A percentile compares a stretch with the other conserved stretches of the same genome.
Conservation (phyloP, 75 land plant genomes). For the Gnetum montanum region DNA sequence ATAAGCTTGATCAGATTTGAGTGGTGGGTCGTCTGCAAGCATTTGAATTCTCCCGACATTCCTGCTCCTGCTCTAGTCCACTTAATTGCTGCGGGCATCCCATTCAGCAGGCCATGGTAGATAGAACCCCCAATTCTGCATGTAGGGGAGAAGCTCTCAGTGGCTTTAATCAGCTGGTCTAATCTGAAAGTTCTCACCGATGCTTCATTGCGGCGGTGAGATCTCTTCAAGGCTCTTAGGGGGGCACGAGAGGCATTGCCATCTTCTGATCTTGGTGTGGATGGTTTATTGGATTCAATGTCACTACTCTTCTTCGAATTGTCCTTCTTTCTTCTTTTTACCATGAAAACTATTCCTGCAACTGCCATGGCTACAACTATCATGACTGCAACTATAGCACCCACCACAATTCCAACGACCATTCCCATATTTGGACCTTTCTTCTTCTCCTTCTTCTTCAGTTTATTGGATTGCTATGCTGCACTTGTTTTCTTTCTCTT, state of each 20-base stretch:
- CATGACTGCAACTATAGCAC: background rate
- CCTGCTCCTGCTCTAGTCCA: slow-evolving; percentile 34
- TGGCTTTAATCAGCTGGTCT: slow-evolving; percentile 47
- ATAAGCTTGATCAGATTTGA: slow-evolving; percentile 46
- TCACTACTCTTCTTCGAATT: background rate
- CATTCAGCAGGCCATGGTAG: slow-evolving; percentile 39
- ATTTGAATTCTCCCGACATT: slow-evolving; percentile 44
- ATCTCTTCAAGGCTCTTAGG: too few relatives aligned
- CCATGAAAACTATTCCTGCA: background rate
- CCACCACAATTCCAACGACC: background rate
- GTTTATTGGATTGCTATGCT: too few relatives aligned
- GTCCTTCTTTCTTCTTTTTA: background rate
- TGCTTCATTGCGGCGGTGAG: too few relatives aligned
- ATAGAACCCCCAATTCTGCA: slow-evolving; percentile 46
- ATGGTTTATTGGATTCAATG: background rate
- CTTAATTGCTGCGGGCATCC: slow-evolving; percentile 48
- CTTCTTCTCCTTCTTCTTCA: background rate
- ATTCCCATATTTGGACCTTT: too few relatives aligned
- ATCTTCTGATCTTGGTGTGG: background rate
- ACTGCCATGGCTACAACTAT: too few relatives aligned
- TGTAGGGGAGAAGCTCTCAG: slow-evolving; percentile 41
- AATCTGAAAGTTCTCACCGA: slow-evolving; percentile 25
- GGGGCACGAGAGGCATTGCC: background rate
- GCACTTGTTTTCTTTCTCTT: too few relatives aligned
- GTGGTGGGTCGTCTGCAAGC: slow-evolving; percentile 47